Evolutionary conservation across 2,329 filamentous ascomycete species (phyloP), one percentile per base, ranked within the genome.

Genomic region (Lachnellula willkommii): DNA sequence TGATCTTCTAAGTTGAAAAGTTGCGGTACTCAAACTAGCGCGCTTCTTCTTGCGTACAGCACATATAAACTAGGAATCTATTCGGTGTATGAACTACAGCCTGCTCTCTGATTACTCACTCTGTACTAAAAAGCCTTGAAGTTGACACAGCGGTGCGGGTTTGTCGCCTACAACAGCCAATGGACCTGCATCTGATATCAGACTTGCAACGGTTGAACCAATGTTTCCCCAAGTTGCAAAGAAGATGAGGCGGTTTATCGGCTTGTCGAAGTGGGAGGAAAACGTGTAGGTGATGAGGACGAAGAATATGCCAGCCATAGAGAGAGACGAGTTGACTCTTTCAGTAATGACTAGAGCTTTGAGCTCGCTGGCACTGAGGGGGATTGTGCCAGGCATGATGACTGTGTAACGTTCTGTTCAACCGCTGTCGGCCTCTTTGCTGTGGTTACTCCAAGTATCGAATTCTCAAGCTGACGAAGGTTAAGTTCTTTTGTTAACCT

Each of bases 41-140:
- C 9, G 28, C 28, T 28, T 28, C 28, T 28, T 28, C 28, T 28
- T 28, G 28, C 28, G 28, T 9, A 28, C 9, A 28, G 28, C 2
- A 28, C 7, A 2, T 28, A 28, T 8, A 8, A 28, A 9, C 28
- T 28, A 28, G 28, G 28, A 8, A 28, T 1, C 28, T 28, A 7
- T 7, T 9, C 3, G 9, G 28, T 28, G 28, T 28, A 28, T 28
- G 28, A 28, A 28, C 8, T 28, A 28, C 28, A 9, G 28, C 28
- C 28, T 28, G 28, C 28, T 28, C 28, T 28, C 28, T 28, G 9
- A 32, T 11, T 12, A 32, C 28, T 32, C 9, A 32, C 28, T 89
- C 68, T 93, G 89, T 59, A 94, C 88, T n/a, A 93, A 71, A 61
- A 90, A 87, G 0, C 75, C 88, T 65, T 94, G 89, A 26, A 89